These are phyloP conservation scores for Decorospora gaudefroyi DNA, from an alignment of 2,329 filamentous ascomycete genomes.

Conservation along the genomic window DNA sequence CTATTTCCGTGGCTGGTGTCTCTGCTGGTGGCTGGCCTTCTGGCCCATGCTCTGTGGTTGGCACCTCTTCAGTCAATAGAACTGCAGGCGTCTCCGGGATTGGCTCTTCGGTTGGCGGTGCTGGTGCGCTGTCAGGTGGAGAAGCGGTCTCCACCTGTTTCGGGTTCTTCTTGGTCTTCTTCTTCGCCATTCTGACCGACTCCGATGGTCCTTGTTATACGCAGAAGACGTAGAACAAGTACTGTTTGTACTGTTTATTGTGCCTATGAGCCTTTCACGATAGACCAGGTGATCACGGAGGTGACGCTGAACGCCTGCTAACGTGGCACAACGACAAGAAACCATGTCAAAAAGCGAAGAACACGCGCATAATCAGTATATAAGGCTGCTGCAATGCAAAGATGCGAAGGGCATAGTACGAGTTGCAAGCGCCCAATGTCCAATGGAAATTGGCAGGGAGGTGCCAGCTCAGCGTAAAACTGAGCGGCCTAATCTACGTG, in stretches of 20 bases:
- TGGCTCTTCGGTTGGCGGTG: conserved; percentile 27
- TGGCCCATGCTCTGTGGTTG: conserved; percentile 22
- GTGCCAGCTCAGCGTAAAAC: conserved; percentile 39
- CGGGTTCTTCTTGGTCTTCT: conserved; percentile 40
- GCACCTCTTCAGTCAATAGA: conserved; percentile 24
- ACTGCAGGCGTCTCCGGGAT: conserved; percentile 22
- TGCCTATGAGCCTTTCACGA: conserved; percentile 34
- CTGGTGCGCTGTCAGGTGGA: conserved; percentile 33
- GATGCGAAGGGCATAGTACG: conserved; percentile 37
- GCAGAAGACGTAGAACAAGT: conserved; percentile 9
- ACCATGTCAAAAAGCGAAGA: conserved; percentile 36
- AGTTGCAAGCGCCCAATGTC: conserved; percentile 32
- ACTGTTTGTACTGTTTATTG: neutral
- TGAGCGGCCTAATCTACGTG: conserved; percentile 43
- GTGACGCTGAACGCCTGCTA: conserved; percentile 41
- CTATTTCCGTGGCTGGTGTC: conserved; percentile 19
- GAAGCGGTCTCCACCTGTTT: conserved; percentile 37
- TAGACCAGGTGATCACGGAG: conserved; percentile 21
- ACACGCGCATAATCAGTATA: conserved; percentile 46
- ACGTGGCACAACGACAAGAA: conserved; percentile 45
- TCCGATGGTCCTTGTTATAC: conserved; percentile 31
- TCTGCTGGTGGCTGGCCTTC: conserved; percentile 24
- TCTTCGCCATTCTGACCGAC: conserved; percentile 40
- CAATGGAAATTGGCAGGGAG: conserved; percentile 41
- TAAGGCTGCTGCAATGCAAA: conserved; percentile 37